These are phyloP conservation scores for Metschnikowia orientalis DNA, from an alignment of 805 yeast genomes.

Conservation along the genomic window DNA sequence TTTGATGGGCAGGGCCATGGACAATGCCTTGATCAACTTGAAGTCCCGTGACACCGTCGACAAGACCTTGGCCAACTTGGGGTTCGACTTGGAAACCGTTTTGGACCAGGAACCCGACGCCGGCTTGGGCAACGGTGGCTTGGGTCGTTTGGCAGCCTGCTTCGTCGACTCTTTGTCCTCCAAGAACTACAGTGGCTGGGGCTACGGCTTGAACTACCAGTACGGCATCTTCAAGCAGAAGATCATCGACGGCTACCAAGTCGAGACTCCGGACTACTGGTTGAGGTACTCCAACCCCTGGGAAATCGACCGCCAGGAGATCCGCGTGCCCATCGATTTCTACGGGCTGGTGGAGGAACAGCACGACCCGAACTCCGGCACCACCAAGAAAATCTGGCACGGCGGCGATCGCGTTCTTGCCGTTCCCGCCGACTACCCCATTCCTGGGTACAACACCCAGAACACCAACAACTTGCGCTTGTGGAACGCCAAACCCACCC, in stretches of 20 bases:
- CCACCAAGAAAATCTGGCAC: constrained; percentile 63
- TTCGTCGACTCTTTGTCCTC: constrained; percentile 85
- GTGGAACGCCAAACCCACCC: constrained; percentile 87
- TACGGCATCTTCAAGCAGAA: constrained; percentile 91
- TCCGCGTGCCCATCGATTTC: constrained; percentile 85
- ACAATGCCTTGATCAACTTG: constrained; percentile 84
- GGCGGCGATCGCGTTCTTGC: constrained; percentile 91
- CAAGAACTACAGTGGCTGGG: constrained; percentile 91
- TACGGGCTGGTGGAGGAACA: constrained; percentile 72
- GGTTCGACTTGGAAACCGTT: constrained; percentile 83
- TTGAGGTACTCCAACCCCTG: constrained; percentile 84
- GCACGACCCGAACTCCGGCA: constrained; percentile 50
- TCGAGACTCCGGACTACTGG: constrained; percentile 95
- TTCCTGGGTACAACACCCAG: constrained; percentile 81
- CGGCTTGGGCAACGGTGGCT: constrained; percentile 91
- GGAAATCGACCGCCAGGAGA: constrained; percentile 86
- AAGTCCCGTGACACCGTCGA: constrained; percentile 58
- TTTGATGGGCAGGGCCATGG: constrained; percentile 92
- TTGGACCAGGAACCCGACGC: constrained; percentile 89
- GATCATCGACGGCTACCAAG: constrained; percentile 88
- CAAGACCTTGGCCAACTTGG: constrained; percentile 54
- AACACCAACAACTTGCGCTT: constrained; percentile 85
- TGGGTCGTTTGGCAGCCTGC: constrained; percentile 93
- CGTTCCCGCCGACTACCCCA: constrained; percentile 85
- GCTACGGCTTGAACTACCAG: constrained; percentile 89